These are phyloP conservation scores for Rhizoctonia solani DNA, from an alignment of 1,284 basidiomycete species.

Conservation along the genomic window DNA sequence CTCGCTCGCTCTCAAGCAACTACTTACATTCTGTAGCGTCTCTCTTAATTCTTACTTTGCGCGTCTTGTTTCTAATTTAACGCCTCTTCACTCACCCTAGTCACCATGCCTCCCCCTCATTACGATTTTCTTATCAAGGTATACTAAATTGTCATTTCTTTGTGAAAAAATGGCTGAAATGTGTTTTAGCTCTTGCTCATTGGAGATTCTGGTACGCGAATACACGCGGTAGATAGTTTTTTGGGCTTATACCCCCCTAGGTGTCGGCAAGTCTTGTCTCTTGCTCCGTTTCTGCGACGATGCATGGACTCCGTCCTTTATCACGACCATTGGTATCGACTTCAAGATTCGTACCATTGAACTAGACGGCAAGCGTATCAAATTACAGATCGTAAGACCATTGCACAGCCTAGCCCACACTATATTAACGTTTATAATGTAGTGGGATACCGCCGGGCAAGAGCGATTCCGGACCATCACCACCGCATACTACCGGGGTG, in stretches of 20 bases:
- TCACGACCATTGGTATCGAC: conserved; percentile 97
- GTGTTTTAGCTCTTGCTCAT: conserved; percentile 81
- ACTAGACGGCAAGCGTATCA: conserved; percentile 93
- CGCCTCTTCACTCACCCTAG: not conserved
- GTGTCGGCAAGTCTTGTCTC: conserved; percentile 98
- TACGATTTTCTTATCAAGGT: conserved; percentile 93
- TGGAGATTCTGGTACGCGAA: conserved; percentile 83
- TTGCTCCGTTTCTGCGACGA: conserved; percentile 99
- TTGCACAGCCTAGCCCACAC: not conserved
- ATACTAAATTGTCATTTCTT: too few species aligned
- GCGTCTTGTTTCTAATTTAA: not conserved
- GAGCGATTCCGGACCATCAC: conserved; percentile 99
- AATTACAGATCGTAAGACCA: conserved; percentile 86
- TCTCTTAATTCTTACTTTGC: not conserved
- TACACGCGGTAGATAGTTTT: conserved; percentile 11
- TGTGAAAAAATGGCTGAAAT: too few species aligned
- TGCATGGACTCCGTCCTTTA: conserved; percentile 99
- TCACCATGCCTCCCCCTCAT: conserved; percentile 76
- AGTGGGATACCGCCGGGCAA: conserved; percentile 99
- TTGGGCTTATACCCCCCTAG: conserved; percentile 50
- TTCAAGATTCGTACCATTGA: conserved; percentile 98
- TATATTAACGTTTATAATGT: not conserved
- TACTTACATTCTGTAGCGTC: not conserved
- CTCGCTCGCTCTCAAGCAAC: not conserved
- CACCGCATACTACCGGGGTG: conserved; percentile 99